Conservation (phyloP, 1,284 basidiomycete genomes). For the Melampsora larici-populina region DNA sequence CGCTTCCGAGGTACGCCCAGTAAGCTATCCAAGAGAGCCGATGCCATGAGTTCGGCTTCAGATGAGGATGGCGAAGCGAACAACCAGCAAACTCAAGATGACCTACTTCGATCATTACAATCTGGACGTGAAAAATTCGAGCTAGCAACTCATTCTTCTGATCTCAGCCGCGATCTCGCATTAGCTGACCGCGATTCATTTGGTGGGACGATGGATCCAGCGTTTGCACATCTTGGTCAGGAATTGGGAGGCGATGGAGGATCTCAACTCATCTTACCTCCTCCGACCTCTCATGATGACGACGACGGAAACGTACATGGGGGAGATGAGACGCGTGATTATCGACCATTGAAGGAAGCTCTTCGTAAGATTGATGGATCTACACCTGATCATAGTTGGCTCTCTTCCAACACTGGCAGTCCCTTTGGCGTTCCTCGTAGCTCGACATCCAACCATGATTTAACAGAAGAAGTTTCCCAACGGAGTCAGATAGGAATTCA, state of each 20-base stretch:
- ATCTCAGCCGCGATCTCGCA: slow-evolving; percentile 2
- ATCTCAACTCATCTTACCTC: background rate
- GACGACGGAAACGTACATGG: slow-evolving; percentile 8
- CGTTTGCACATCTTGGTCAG: slow-evolving; percentile 20
- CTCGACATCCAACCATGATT: background rate
- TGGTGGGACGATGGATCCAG: slow-evolving; percentile 32
- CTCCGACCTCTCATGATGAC: slow-evolving; percentile 11
- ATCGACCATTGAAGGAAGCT: slow-evolving; percentile 36
- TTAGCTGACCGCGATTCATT: slow-evolving; percentile 15
- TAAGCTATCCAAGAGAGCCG: slow-evolving; percentile 40
- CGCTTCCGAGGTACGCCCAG: slow-evolving; percentile 42
- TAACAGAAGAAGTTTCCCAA: background rate
- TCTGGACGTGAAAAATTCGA: background rate
- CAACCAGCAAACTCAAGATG: background rate
- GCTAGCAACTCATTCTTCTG: background rate
- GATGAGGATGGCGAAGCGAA: slow-evolving; percentile 16
- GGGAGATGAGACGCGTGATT: slow-evolving; percentile 18
- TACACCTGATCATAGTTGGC: background rate
- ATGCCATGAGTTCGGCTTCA: slow-evolving; percentile 29
- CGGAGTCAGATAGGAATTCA: background rate
- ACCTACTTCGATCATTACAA: background rate
- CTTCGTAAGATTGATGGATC: background rate
- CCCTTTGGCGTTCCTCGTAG: background rate
- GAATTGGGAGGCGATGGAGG: background rate
- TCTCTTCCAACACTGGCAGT: background rate